These are phyloP conservation scores for Penicillium atrosanguineum DNA, from an alignment of 495 filamentous ascomycete species.

Conservation along the genomic window DNA sequence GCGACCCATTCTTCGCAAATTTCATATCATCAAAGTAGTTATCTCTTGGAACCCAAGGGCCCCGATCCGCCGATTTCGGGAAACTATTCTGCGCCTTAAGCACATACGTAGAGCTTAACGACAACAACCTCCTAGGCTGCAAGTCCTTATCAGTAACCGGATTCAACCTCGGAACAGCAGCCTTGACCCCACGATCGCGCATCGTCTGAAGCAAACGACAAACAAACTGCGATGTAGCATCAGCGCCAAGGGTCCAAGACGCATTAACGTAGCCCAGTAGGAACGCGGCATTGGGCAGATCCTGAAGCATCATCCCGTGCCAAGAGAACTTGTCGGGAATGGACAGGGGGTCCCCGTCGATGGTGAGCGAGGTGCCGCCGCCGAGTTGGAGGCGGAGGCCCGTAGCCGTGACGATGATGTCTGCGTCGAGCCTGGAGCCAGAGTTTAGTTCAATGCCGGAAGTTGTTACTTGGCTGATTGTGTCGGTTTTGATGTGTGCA, in stretches of 20 bases:
- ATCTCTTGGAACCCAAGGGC: conserved; percentile 2
- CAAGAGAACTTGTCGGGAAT: conserved; percentile 32
- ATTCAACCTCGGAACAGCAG: not conserved
- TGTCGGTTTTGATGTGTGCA: conserved; percentile 47
- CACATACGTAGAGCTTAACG: conserved; percentile 7
- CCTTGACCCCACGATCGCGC: conserved; percentile 2
- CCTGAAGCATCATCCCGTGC: conserved; percentile 41
- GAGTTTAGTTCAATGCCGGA: conserved; percentile 49
- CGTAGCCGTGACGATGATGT: conserved; percentile 67
- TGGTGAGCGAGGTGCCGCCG: conserved; percentile 24
- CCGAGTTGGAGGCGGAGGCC: conserved; percentile 39
- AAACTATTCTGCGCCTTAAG: not conserved
- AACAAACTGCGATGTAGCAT: conserved; percentile 26
- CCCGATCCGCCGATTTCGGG: not conserved
- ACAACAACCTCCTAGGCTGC: not conserved
- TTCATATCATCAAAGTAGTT: conserved; percentile 20
- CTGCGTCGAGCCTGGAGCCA: conserved; percentile 51
- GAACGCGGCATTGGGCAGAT: conserved; percentile 37
- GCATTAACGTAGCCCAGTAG: conserved; percentile 40
- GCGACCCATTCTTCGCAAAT: conserved; percentile 15
- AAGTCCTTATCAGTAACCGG: not conserved
- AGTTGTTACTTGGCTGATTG: conserved; percentile 54
- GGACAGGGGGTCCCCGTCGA: conserved; percentile 26
- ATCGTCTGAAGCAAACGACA: conserved; percentile 17
- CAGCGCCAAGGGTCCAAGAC: conserved; percentile 44